Evolutionary conservation across 164 flowering plant species (phyloP).

Genomic region (Magnolia sinica): DNA sequence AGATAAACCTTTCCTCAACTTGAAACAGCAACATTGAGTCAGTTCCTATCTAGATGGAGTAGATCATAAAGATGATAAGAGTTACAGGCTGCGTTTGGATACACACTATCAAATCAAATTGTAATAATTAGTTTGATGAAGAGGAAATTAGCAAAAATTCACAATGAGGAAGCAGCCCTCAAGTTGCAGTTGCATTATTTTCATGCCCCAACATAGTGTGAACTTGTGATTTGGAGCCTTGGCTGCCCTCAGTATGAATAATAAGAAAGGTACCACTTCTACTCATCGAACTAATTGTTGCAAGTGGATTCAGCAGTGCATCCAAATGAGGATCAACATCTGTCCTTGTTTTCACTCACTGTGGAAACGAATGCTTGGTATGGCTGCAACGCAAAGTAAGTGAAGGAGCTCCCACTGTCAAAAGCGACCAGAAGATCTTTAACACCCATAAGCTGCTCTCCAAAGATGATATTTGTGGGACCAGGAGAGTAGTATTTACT

Average conservation of each 20-base stretch:
- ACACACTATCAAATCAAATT: neutral
- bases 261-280: neutral
- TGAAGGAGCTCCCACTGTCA: conserved; percentile 93
- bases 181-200: neutral
- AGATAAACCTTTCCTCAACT: conserved; percentile 53
- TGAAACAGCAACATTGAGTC: conserved; percentile 12
- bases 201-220: neutral
- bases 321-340: neutral
- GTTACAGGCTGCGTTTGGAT: neutral
- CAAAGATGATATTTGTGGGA: conserved; percentile 51
- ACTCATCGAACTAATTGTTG: neutral
- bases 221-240: too few relatives aligned
- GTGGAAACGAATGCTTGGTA: conserved; percentile 49
- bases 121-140: neutral
- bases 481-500: conserved; percentile 83
- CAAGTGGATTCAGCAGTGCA: neutral
- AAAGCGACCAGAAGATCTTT: conserved; percentile 53
- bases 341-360: conserved; percentile 39
- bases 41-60: neutral
- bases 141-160: neutral
- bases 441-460: conserved; percentile 43
- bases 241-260: too few relatives aligned
- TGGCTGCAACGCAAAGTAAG: conserved; percentile 59
- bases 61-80: neutral
- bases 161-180: neutral